Conservation (phyloP, 257 asterid genomes). For the Gentiana dahurica region DNA sequence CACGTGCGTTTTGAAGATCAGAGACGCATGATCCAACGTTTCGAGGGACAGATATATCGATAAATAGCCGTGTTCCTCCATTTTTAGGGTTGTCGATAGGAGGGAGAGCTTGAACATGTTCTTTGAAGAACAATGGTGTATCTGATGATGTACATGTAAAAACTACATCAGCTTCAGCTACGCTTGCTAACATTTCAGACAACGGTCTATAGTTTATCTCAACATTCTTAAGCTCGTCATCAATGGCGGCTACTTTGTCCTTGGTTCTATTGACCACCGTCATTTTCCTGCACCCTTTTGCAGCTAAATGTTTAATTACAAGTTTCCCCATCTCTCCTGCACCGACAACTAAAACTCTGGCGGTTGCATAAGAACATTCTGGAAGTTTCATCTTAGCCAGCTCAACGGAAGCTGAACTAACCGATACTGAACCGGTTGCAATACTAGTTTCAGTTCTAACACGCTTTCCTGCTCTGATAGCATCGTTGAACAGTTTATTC, state of each 20-base stretch:
- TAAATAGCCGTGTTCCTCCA: no score
- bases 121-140: no score
- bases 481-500: slow-evolving; percentile 90
- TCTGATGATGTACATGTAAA: no score
- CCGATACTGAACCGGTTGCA: slow-evolving; percentile 92
- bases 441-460: slow-evolving; percentile 87
- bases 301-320: slow-evolving; percentile 85
- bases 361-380: slow-evolving; percentile 42
- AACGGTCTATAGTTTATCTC: no score
- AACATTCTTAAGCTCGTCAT: no score
- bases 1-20: slow-evolving; percentile 55
- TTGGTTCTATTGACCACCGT: slow-evolving; percentile 74
- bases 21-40: slow-evolving; percentile 76
- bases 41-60: no score
- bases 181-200: no score
- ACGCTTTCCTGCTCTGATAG: slow-evolving; percentile 89
- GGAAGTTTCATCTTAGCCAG: slow-evolving; percentile 90
- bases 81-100: no score
- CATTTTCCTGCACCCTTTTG: slow-evolving; percentile 88
- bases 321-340: slow-evolving; percentile 99
- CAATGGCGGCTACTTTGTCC: slow-evolving; percentile 72
- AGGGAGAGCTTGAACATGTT: no score
- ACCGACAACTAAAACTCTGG: slow-evolving; percentile 73
- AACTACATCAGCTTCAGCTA: no score
- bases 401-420: slow-evolving; percentile 95